Percentiles rank a stretch among this genome's conserved stretches.
Evolutionary conservation across 2,329 filamentous ascomycete species (phyloP).

Genomic region (Ceratocystis cacaofunesta): DNA sequence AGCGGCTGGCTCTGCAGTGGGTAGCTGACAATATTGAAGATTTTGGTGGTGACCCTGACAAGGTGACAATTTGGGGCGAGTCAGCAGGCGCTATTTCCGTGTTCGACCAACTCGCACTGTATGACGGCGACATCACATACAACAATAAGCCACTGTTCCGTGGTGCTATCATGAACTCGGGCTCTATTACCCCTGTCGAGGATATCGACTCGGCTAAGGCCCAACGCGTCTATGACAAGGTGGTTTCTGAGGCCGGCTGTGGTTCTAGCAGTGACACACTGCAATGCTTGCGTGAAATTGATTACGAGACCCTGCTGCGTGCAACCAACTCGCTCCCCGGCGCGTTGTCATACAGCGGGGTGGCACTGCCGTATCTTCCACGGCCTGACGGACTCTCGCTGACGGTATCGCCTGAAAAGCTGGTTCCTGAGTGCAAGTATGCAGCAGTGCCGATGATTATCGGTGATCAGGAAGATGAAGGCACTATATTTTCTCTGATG

Average conservation of each 20-base stretch:
- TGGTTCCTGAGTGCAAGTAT: constrained; percentile 34
- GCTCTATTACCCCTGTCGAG: constrained; percentile 34
- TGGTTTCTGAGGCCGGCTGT: constrained; percentile 41
- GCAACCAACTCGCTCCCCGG: constrained; percentile 45
- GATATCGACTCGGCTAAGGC: constrained; percentile 40
- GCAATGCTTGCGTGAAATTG: constrained; percentile 38
- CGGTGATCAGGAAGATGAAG: constrained; percentile 52
- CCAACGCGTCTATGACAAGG: constrained; percentile 38
- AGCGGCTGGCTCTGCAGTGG: constrained; percentile 46
- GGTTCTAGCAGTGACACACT: constrained; percentile 32
- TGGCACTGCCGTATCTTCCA: constrained; percentile 48
- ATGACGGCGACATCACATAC: constrained; percentile 46
- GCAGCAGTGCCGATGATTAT: constrained; percentile 46
- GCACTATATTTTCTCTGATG: constrained; percentile 46
- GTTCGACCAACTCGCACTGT: constrained; percentile 46
- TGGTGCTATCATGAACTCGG: constrained; percentile 50
- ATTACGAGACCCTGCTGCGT: constrained; percentile 37
- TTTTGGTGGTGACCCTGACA: constrained; percentile 51
- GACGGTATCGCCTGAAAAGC: constrained; percentile 37
- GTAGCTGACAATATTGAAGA: constrained; percentile 47
- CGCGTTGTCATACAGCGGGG: constrained; percentile 38
- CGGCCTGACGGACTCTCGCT: constrained; percentile 43
- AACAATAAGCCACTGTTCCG: constrained; percentile 50
- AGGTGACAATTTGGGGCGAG: constrained; percentile 53
- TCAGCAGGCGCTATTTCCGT: constrained; percentile 45